Evolutionary conservation across 768 basidiomycete genomes (phyloP), one percentile per base, ranked within the genome.

Genomic region (Mycena galopus): DNA sequence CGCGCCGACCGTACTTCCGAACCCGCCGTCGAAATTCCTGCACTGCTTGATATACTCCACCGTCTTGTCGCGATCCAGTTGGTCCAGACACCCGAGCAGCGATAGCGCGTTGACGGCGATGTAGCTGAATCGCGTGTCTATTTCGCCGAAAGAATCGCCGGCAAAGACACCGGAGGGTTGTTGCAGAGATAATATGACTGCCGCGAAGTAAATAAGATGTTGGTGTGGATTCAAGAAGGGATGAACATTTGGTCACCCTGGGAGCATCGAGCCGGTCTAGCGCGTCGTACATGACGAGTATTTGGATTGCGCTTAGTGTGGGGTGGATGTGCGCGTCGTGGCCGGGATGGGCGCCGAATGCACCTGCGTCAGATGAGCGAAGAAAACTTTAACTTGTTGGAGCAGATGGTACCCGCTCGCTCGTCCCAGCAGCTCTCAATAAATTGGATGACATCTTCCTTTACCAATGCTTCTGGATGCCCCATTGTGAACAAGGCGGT

Each of bases 361-460:
- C 96, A 53, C 97, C 97, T 98, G 76, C 27, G 71, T 33, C 27
- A 50, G 25, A 53, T 44, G 55, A 75, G 32, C 50, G 42, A 51
- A 16, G 27, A 67, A 62, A 59, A 44, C 16, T 37, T 37, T 33
- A 57, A 67, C 30, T n/a, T n/a, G n/a, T n/a, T n/a, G 29, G 37
- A 71, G 77, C 68, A 16, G 67, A 72, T 76, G 76, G 73, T 67
- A 87, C 96, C 97, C 84, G 91, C 89, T 82, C 95, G 91, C 14
- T 96, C 93, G 77, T 97, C 94, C 96, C 96, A 99, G 81, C 98
- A 99, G 75, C 91, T 92, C 91, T 96, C 89, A 62, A 98, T 96
- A 79, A 94, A 99, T 3, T 87, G 87, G 33, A 99, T 88, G 88
- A 94, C 94, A 73, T 95, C 96, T 29, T 95, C 90, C 47, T 92